Evolutionary conservation across 2,329 filamentous ascomycete species (phyloP).

Genomic region (Aspergillus aculeatus): DNA sequence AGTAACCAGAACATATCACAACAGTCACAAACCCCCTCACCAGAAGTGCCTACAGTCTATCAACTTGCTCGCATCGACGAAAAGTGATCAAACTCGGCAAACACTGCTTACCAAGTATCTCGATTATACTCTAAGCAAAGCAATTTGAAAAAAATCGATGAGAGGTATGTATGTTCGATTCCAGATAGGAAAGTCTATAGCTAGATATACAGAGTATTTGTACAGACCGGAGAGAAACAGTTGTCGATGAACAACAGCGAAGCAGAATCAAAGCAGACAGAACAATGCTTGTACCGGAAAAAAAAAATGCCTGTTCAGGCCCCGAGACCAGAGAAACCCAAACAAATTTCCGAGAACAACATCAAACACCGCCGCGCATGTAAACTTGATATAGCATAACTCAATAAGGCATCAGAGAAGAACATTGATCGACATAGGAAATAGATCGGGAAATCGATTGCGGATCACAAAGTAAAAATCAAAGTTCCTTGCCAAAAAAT

Average conservation of each 20-base stretch:
- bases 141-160: not conserved
- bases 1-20: too few relatives aligned
- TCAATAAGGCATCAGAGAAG: conserved; percentile 2
- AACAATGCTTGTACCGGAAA: too few relatives aligned
- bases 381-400: not conserved
- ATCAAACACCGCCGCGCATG: not conserved
- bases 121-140: too few relatives aligned
- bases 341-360: not conserved
- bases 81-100: too few relatives aligned
- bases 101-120: too few relatives aligned
- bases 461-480: not conserved
- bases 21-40: too few relatives aligned
- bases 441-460: not conserved
- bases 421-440: not conserved
- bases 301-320: too few relatives aligned
- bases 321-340: too few relatives aligned
- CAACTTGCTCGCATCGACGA: too few relatives aligned
- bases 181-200: not conserved
- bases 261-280: too few relatives aligned
- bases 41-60: too few relatives aligned
- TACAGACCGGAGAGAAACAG: not conserved
- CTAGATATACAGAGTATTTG: not conserved
- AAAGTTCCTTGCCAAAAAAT: not conserved
- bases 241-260: too few relatives aligned
- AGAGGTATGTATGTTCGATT: not conserved